These are phyloP conservation scores for Melampsora larici-populina DNA, from an alignment of 1,284 basidiomycete genomes.

Conservation along the genomic window DNA sequence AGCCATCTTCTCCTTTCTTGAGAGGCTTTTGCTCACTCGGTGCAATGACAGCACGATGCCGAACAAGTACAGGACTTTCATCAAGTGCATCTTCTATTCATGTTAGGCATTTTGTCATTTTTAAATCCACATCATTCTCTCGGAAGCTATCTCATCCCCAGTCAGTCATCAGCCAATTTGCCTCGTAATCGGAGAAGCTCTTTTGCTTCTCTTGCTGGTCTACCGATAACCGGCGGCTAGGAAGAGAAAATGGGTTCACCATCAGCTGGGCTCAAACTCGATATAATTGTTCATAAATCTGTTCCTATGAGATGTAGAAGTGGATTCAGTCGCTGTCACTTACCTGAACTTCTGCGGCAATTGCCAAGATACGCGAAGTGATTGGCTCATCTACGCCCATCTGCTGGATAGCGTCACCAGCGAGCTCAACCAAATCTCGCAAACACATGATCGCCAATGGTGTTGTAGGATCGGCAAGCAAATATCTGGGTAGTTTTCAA, in stretches of 20 bases:
- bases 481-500: slow-evolving; percentile 5
- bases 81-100: neutral
- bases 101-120: too few relatives aligned
- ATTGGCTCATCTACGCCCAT: slow-evolving; percentile 31
- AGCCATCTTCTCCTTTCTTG: too few relatives aligned
- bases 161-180: slow-evolving; percentile 30
- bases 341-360: slow-evolving; percentile 19
- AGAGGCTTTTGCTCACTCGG: neutral
- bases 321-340: neutral
- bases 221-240: slow-evolving; percentile 66
- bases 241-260: neutral
- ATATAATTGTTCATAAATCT: neutral
- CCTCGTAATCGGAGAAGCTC: slow-evolving; percentile 63
- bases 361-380: slow-evolving; percentile 5
- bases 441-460: slow-evolving; percentile 29
- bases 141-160: neutral
- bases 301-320: neutral
- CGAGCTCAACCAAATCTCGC: slow-evolving; percentile 35
- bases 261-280: too few relatives aligned
- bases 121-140: too few relatives aligned
- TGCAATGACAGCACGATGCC: neutral
- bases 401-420: slow-evolving; percentile 31
- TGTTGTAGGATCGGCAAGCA: slow-evolving; percentile 37
- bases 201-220: slow-evolving; percentile 78
- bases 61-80: neutral